Evolutionary conservation across 148 eudicot species (phyloP).

Genomic region (Rhododendron molle): DNA sequence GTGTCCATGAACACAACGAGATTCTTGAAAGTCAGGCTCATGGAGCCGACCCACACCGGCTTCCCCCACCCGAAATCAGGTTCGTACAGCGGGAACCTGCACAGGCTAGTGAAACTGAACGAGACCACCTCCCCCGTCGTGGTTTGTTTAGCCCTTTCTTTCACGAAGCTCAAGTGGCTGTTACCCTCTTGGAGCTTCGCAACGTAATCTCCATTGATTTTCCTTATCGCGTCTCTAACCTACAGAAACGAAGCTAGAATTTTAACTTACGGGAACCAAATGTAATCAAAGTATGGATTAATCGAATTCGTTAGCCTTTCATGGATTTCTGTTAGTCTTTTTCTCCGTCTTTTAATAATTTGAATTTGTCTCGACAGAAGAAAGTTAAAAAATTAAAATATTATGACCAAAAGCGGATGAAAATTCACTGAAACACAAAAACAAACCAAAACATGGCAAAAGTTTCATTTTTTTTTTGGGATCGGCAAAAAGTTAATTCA

Average conservation of each 20-base stretch:
- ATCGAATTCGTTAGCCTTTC: no score
- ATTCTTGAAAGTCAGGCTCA: constrained; percentile 9
- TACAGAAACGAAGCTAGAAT: neutral
- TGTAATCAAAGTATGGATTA: neutral
- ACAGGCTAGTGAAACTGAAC: constrained; percentile 19
- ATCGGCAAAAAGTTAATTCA: no score
- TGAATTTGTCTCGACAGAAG: no score
- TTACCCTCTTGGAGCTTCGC: constrained; percentile 11
- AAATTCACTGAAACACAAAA: no score
- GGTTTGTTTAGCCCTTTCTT: neutral
- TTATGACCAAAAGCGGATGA: no score
- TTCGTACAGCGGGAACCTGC: constrained; percentile 20
- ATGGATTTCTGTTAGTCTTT: no score
- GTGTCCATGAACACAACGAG: constrained; percentile 15
- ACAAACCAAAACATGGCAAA: no score
- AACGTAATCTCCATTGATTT: constrained; percentile 2
- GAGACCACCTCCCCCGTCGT: constrained; percentile 10
- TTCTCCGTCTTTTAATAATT: no score
- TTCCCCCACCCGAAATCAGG: constrained; percentile 42
- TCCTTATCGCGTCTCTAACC: constrained; percentile 11
- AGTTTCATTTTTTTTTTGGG: no score
- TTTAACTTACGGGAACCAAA: neutral
- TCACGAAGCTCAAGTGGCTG: neutral
- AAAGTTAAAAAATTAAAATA: no score
- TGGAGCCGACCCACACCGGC: constrained; percentile 23